A percentile compares a stretch with the other conserved stretches of the same genome.
These are phyloP conservation scores for Wickerhamiella spandovensis DNA, from an alignment of 805 yeast genomes.

Conservation along the genomic window DNA sequence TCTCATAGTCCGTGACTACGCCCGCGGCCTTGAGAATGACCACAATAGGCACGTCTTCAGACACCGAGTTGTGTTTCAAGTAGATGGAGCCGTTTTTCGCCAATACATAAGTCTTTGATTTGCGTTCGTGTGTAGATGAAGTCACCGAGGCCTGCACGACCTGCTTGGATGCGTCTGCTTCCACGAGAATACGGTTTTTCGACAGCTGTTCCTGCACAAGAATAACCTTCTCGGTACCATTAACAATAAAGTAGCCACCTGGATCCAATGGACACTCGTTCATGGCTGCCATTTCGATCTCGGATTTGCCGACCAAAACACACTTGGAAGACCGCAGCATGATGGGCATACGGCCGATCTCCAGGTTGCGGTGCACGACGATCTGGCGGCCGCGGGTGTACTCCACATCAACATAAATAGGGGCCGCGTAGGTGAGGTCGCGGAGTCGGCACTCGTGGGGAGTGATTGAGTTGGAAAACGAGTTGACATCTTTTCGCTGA, in stretches of 20 bases:
- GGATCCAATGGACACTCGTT: slow-evolving; percentile 97
- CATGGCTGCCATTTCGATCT: slow-evolving; percentile 70
- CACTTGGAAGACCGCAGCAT: slow-evolving; percentile 93
- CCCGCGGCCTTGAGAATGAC: slow-evolving; percentile 92
- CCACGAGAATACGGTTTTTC: slow-evolving; percentile 94
- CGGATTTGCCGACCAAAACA: slow-evolving; percentile 64
- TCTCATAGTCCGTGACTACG: slow-evolving; percentile 78
- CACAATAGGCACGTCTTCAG: slow-evolving; percentile 92
- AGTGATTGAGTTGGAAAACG: slow-evolving; percentile 24
- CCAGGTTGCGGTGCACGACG: slow-evolving; percentile 77
- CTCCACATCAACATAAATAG: slow-evolving; percentile 91
- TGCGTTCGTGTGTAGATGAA: slow-evolving; percentile 94
- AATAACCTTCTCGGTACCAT: slow-evolving; percentile 96
- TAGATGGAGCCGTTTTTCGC: slow-evolving; percentile 83
- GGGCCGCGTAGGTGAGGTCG: slow-evolving; percentile 90
- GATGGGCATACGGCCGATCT: slow-evolving; percentile 97
- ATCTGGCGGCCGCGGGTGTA: slow-evolving; percentile 91
- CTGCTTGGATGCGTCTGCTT: slow-evolving; percentile 87
- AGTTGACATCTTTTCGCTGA: slow-evolving; percentile 26
- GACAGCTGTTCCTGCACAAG: slow-evolving; percentile 93
- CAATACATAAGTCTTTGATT: slow-evolving; percentile 90
- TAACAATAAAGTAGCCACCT: slow-evolving; percentile 95
- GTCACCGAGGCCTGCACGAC: slow-evolving; percentile 97
- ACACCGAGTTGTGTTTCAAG: slow-evolving; percentile 86
- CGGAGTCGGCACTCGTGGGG: slow-evolving; percentile 95